Percentiles rank a stretch among this genome's conserved stretches.
phyloP scores from a whole-genome alignment of 208 protist species.

The Crithidia expoeki region DNA sequence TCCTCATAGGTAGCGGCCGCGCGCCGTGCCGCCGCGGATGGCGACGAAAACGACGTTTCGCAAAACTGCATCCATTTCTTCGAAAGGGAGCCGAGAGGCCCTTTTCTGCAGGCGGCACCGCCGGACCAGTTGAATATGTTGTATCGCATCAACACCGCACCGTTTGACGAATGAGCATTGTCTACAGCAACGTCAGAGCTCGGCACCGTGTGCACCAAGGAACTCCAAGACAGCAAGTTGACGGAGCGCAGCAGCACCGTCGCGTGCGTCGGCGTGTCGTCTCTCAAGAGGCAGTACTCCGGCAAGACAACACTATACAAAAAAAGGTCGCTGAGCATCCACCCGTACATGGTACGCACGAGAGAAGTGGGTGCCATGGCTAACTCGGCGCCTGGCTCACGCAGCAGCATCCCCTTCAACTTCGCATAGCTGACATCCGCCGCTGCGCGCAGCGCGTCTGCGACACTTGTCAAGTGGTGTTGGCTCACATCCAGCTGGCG shows the following conservation, averaged over 20 bases:
- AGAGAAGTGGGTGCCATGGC: conserved; percentile 31
- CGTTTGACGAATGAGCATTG: background rate
- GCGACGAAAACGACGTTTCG: conserved; percentile 46
- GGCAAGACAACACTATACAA: conserved; percentile 50
- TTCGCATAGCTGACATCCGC: conserved; percentile 41
- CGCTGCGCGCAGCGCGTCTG: conserved; percentile 12
- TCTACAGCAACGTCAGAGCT: background rate
- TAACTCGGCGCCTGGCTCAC: conserved; percentile 27
- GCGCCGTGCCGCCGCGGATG: conserved; percentile 30
- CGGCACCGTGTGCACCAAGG: conserved; percentile 20
- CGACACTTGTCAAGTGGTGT: conserved; percentile 1
- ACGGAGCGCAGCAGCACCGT: conserved; percentile 48
- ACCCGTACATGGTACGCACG: conserved; percentile 33
- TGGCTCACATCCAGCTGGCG: conserved; percentile 12
- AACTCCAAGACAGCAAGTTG: conserved; percentile 52
- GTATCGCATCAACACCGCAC: background rate
- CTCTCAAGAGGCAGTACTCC: conserved; percentile 70
- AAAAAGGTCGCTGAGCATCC: conserved; percentile 44
- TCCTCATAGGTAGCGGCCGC: conserved; percentile 75
- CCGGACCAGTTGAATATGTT: conserved; percentile 61
- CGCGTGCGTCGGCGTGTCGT: conserved; percentile 45
- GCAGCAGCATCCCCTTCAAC: conserved; percentile 45
- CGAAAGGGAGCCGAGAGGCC: conserved; percentile 9
- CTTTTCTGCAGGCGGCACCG: conserved; percentile 25
- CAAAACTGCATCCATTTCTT: conserved; percentile 58